Evolutionary conservation across 129 eudicot species (phyloP), one percentile per base, ranked within the genome.

Genomic region (Pittosporum tobira): DNA sequence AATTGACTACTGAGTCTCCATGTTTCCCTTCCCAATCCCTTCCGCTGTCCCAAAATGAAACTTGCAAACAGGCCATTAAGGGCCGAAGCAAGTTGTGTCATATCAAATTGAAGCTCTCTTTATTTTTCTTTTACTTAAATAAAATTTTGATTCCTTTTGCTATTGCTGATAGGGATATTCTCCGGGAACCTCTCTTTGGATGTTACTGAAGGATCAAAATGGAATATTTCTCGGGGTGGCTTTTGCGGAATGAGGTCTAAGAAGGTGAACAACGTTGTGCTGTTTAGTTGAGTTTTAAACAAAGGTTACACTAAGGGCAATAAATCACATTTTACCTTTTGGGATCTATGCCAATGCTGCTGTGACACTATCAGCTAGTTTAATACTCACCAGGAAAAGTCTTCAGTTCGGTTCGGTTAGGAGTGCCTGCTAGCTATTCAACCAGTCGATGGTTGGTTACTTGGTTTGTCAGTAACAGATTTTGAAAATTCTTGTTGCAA

Each of bases 171-270:
- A 90, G 97, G 97, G 31, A 54, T 85, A 10, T 86, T 91, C 73
- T 91, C 98, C 62, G 96, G 98, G 46, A 86, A 86, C 54, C 89
- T 91, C 40, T 91, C 96, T 62, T 52, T 79, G 65, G 98, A 91
- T 70, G 84, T 81, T 48, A 68, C 57, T 2, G 90, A 87, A 48
- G 78, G 82, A 53, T 73, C 98, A 62, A 76, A 58, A 68, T 91
- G 94, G 98, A 91, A 83, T 56, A 91, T 91, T n/a, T 75, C 74
- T 67, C 75, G 98, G 65, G 74, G 95, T 68, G 98, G 98, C 66
- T 91, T 86, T 51, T 86, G 98, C 72, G 98, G 98, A 55, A 90
- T 90, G 98, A 84, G 95, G 55, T 85, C 98, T 65, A 90, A 78
- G 67, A 90, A 83, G 98, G 98, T 85, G 73, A 56, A 49, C 48